Evolutionary conservation across 208 protist genomes (phyloP), one percentile per base, ranked within the genome.

Genomic region (Crithidia brevicula): DNA sequence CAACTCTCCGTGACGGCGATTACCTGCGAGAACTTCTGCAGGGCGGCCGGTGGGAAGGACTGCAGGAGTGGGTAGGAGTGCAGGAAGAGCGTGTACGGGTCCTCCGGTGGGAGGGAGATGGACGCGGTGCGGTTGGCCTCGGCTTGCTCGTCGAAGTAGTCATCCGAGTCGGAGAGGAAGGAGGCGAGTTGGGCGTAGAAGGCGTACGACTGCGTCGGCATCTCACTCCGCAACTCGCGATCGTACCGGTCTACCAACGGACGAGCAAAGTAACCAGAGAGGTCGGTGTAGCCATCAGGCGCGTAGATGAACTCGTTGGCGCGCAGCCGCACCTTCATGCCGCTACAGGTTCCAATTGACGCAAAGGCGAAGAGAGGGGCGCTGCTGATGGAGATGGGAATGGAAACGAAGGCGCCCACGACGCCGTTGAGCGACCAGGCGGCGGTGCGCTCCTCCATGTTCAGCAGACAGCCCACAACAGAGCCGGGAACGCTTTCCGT

Each of bases 361-460:
- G 77, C 85, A 68, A 94, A 97, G 27, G 88, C 86, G 68, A 81
- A 89, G 16, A 97, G 69, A 13, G 65, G 58, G 18, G 88, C 79
- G 20, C 46, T 60, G 47, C 59, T 36, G 66, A 92, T 49, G 10
- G 60, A 47, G 47, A 89, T 83, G 3, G 92, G 92, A 53, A 97
- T 86, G 4, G 89, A 54, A 3, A 95, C 70, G 64, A 90, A 90
- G n/a, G 78, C 71, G 18, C 92, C 92, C 15, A 85, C 65, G 18
- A 75, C 66, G 27, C 92, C 92, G 62, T 97, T 90, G 38, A 93
- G 77, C 23, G 92, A 97, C 89, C 92, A 97, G 2, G 89, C 86
- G 28, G 86, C 89, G 27, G 82, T 77, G 36, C 82, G 74, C 40
- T 85, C 77, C 54, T 83, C 72, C 83, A 94, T 85, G 74, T 95